A percentile compares a stretch with the other conserved stretches of the same genome.
Conservation (phyloP, 208 protist species). For the Leishmania martiniquensis region DNA sequence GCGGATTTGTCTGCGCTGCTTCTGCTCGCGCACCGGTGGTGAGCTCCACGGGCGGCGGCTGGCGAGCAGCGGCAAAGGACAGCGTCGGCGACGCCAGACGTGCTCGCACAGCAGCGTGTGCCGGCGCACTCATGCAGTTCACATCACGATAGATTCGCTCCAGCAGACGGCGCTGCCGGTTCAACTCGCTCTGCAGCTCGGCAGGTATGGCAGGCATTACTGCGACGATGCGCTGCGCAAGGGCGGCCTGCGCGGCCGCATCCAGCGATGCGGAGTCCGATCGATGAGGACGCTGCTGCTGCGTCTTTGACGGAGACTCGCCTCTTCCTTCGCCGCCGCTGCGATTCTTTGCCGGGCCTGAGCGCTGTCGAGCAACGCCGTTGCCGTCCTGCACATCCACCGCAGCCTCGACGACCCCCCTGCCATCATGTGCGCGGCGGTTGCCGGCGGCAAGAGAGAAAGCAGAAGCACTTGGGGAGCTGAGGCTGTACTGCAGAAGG, state of each 20-base stretch:
- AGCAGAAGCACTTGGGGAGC: constrained; percentile 8
- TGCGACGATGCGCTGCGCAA: constrained; percentile 30
- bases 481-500: constrained; percentile 31
- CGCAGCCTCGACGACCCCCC: neutral
- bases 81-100: constrained; percentile 4
- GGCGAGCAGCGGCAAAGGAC: constrained; percentile 3
- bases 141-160: constrained; percentile 46
- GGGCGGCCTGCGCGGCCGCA: constrained; percentile 23
- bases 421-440: neutral
- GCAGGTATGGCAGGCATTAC: constrained; percentile 36
- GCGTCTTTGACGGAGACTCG: neutral
- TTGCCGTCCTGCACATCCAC: neutral
- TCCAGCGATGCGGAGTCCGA: constrained; percentile 4
- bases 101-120: constrained; percentile 3
- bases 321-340: neutral
- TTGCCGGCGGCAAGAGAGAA: neutral
- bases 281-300: neutral
- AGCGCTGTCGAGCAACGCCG: neutral
- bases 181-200: constrained; percentile 53
- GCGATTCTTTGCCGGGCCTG: neutral
- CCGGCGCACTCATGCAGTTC: constrained; percentile 4
- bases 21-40: neutral
- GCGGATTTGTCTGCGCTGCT: neutral
- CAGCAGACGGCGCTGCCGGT: constrained; percentile 54
- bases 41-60: constrained; percentile 21